Percentiles rank a stretch among this genome's conserved stretches.
phyloP scores from a whole-genome alignment of 192 early-diverging fungal species.

The Linderina pennispora region DNA sequence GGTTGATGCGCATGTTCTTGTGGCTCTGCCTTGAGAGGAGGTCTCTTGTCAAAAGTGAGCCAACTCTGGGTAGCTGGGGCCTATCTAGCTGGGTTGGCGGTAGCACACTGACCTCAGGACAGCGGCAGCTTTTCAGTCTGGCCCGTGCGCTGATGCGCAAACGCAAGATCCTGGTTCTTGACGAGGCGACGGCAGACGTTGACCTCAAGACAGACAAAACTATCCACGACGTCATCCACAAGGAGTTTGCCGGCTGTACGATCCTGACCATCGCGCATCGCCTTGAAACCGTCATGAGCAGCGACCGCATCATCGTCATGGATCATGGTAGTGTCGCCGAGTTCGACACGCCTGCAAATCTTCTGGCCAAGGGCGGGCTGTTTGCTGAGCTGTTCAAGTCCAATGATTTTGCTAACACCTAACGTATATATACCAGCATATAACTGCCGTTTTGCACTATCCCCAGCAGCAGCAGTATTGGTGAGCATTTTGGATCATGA shows the following conservation, averaged over 20 bases:
- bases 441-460: too few relatives aligned
- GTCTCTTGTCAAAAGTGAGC: slow-evolving; percentile 12
- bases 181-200: slow-evolving; percentile 65
- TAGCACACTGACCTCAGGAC: slow-evolving; percentile 37
- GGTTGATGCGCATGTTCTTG: slow-evolving; percentile 4
- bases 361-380: slow-evolving; percentile 46
- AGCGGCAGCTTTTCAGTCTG: slow-evolving; percentile 60
- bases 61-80: background rate
- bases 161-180: slow-evolving; percentile 54
- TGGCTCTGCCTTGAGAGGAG: too few relatives aligned
- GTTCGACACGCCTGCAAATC: slow-evolving; percentile 52
- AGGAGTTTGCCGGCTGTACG: slow-evolving; percentile 42
- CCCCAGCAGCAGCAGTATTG: too few relatives aligned
- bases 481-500: too few relatives aligned
- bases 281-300: slow-evolving; percentile 59
- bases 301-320: slow-evolving; percentile 68
- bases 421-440: too few relatives aligned
- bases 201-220: slow-evolving; percentile 36
- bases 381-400: slow-evolving; percentile 22
- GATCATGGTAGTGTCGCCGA: slow-evolving; percentile 62
- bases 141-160: slow-evolving; percentile 52
- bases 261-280: slow-evolving; percentile 70
- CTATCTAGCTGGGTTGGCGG: slow-evolving; percentile 4
- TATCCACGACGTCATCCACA: slow-evolving; percentile 37
- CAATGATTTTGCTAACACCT: slow-evolving; percentile 14